Evolutionary conservation across 345 rosid species (phyloP).

Genomic region (Trapa bicornis): DNA sequence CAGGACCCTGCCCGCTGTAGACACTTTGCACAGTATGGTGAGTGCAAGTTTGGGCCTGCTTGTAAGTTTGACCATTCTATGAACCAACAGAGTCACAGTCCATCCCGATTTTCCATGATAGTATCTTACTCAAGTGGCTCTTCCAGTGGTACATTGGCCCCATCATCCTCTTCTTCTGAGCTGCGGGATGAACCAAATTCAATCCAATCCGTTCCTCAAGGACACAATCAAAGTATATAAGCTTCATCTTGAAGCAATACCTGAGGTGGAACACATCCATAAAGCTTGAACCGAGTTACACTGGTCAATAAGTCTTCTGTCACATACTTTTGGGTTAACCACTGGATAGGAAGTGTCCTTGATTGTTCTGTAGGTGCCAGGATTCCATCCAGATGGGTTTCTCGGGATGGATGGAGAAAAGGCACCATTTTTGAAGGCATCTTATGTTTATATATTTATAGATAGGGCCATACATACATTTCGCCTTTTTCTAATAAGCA

Average conservation of each 20-base stretch:
- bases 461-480: constrained; percentile 17
- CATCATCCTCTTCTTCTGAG: constrained; percentile 58
- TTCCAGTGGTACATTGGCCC: constrained; percentile 47
- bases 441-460: background rate
- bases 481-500: constrained; percentile 13
- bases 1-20: too few species aligned
- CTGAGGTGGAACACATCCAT: background rate
- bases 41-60: too few species aligned
- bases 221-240: background rate
- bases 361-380: background rate
- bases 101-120: constrained; percentile 68
- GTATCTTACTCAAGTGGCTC: constrained; percentile 66
- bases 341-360: background rate
- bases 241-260: constrained; percentile 3
- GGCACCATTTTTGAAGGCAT: constrained; percentile 3
- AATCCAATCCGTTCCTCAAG: constrained; percentile 14
- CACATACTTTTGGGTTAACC: background rate
- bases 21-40: too few species aligned
- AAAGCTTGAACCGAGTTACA: constrained; percentile 1
- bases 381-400: background rate
- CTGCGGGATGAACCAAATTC: constrained; percentile 39
- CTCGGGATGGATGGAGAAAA: background rate
- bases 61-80: too few species aligned
- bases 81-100: constrained; percentile 40
- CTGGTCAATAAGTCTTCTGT: background rate